A percentile compares a stretch with the other conserved stretches of the same genome.
phyloP scores from a whole-genome alignment of 306 rosid genomes.

The Corylus heterophylla region DNA sequence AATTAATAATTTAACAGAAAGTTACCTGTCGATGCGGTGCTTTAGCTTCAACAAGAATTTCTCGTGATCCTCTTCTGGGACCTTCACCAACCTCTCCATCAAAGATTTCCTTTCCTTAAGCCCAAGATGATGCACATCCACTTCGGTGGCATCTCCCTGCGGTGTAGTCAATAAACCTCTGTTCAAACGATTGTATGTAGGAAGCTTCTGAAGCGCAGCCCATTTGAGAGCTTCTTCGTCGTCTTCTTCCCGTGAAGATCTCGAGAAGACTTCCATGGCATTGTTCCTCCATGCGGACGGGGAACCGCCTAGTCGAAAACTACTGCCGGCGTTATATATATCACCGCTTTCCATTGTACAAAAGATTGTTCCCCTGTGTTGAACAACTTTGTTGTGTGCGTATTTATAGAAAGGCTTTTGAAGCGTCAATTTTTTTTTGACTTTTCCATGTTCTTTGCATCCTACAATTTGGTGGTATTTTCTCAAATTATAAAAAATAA shows the following conservation, averaged over 20 bases:
- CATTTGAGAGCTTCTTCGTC: slow-evolving; percentile 76
- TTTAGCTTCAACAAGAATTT: slow-evolving; percentile 54
- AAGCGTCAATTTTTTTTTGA: too few species aligned
- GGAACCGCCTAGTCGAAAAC: slow-evolving; percentile 30
- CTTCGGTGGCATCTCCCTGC: slow-evolving; percentile 41
- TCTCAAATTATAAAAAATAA: too few species aligned
- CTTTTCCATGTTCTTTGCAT: neutral
- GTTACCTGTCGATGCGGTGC: slow-evolving; percentile 66
- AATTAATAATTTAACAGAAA: too few species aligned
- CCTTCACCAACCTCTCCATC: slow-evolving; percentile 41
- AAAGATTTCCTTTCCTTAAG: slow-evolving; percentile 38
- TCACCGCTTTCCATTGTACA: slow-evolving; percentile 42
- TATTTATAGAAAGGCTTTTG: neutral
- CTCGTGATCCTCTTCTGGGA: slow-evolving; percentile 47
- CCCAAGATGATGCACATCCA: slow-evolving; percentile 55
- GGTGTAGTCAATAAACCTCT: slow-evolving; percentile 62
- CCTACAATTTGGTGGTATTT: too few species aligned
- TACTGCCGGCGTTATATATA: slow-evolving; percentile 37
- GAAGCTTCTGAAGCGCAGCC: slow-evolving; percentile 74
- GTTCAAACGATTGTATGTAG: slow-evolving; percentile 66
- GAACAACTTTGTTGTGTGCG: neutral
- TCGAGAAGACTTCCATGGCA: slow-evolving; percentile 44
- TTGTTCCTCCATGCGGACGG: slow-evolving; percentile 41
- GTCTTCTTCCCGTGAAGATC: slow-evolving; percentile 39
- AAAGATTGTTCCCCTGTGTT: neutral